Percentiles rank a stretch among this genome's conserved stretches.
Evolutionary conservation across 139 green algal species (phyloP).

Genomic region (Picochlorum sp.): DNA sequence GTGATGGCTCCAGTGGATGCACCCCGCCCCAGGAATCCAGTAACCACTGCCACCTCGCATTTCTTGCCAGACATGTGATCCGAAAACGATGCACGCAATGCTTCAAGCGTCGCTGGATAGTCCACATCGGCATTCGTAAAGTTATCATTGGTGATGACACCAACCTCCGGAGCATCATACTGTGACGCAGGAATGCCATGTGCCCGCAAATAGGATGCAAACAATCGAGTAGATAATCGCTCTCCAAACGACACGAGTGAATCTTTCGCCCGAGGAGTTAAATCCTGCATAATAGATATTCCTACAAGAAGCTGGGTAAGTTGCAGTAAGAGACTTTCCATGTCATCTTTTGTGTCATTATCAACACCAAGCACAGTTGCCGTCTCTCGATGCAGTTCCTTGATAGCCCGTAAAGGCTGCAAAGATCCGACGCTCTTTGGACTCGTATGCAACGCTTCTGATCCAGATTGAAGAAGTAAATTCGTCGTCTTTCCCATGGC

Average conservation of each 20-base stretch:
- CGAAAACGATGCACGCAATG: constrained; percentile 27
- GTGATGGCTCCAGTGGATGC: constrained; percentile 78
- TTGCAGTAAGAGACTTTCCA: constrained; percentile 70
- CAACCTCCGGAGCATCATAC: constrained; percentile 80
- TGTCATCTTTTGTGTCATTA: constrained; percentile 32
- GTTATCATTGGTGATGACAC: constrained; percentile 85
- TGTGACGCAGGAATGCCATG: constrained; percentile 62
- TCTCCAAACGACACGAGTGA: constrained; percentile 96
- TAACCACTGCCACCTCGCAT: constrained; percentile 70
- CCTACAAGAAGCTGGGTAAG: constrained; percentile 83
- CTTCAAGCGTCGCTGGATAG: constrained; percentile 42
- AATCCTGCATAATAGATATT: constrained; percentile 87
- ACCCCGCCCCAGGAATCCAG: constrained; percentile 87
- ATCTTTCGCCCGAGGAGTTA: constrained; percentile 82
- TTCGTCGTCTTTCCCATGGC: constrained; percentile 99
- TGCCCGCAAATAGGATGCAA: constrained; percentile 65
- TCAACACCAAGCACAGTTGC: constrained; percentile 57
- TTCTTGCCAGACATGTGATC: constrained; percentile 9
- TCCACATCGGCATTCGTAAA: constrained; percentile 78
- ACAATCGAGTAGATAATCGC: constrained; percentile 90
- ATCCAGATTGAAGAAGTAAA: constrained; percentile 78
- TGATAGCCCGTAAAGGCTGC: constrained; percentile 55
- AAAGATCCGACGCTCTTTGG: constrained; percentile 44
- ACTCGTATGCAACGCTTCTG: constrained; percentile 54
- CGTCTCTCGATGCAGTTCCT: constrained; percentile 60